A percentile compares a stretch with the other conserved stretches of the same genome.
Conservation (phyloP, 345 rosid genomes). For the Arabis alpina region DNA sequence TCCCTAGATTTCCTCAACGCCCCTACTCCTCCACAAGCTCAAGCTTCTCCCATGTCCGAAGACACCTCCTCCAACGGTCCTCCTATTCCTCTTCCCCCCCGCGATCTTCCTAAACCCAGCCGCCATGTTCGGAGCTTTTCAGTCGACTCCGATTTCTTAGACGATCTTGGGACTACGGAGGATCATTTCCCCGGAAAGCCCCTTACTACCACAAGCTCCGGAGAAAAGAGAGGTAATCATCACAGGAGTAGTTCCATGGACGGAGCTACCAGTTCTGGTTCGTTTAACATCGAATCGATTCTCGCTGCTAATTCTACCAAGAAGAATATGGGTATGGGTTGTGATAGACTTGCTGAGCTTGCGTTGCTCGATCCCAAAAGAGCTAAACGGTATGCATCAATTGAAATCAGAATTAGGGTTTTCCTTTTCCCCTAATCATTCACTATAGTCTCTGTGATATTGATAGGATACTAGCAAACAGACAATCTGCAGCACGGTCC, state of each 20-base stretch:
- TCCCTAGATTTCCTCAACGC: conserved; percentile 65
- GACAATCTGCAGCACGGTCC: conserved; percentile 95
- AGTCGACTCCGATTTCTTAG: conserved; percentile 88
- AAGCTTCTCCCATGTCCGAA: conserved; percentile 54
- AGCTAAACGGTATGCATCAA: conserved; percentile 72
- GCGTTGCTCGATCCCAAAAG: conserved; percentile 93
- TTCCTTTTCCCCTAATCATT: no score
- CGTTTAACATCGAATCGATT: conserved; percentile 64
- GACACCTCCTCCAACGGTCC: conserved; percentile 64
- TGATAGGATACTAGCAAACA: conserved; percentile 76
- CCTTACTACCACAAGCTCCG: conserved; percentile 22
- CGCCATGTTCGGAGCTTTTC: conserved; percentile 86
- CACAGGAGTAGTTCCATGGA: conserved; percentile 89
- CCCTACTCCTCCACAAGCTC: conserved; percentile 42
- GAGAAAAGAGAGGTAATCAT: conserved; percentile 54
- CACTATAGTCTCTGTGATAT: conserved; percentile 28
- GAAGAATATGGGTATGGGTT: conserved; percentile 72
- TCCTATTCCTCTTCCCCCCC: conserved; percentile 39
- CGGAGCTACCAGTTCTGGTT: conserved; percentile 55
- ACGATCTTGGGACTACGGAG: conserved; percentile 50
- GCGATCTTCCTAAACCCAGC: not conserved
- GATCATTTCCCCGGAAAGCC: conserved; percentile 49
- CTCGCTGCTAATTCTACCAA: conserved; percentile 57
- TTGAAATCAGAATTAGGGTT: conserved; percentile 46
- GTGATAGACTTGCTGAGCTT: conserved; percentile 85